Conservation (phyloP, 108 stramenopile species). For the Conticribra guillardii region DNA sequence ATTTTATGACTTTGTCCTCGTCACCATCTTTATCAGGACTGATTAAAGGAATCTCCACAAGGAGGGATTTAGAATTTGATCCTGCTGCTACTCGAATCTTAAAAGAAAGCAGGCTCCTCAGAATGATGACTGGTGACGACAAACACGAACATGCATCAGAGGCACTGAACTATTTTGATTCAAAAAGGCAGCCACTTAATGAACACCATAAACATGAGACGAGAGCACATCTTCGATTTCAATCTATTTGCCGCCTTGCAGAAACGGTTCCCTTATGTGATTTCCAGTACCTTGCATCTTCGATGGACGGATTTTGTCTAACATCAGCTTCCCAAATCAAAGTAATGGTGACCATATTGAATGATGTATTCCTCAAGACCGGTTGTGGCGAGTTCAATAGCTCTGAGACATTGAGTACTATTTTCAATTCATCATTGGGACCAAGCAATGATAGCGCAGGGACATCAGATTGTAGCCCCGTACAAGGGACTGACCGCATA, state of each 20-base stretch:
- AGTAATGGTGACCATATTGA: conserved; percentile 12
- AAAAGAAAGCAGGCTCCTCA: conserved; percentile 31
- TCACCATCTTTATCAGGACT: conserved; percentile 20
- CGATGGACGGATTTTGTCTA: conserved; percentile 42
- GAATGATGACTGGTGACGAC: conserved; percentile 20
- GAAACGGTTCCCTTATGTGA: conserved; percentile 14
- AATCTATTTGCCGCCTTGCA: conserved; percentile 31
- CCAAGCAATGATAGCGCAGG: too few relatives aligned
- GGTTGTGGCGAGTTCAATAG: background rate
- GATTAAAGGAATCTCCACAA: conserved; percentile 29
- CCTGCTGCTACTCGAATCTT: conserved; percentile 19
- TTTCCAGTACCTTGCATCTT: conserved; percentile 1
- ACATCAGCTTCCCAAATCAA: conserved; percentile 37
- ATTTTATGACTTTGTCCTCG: background rate
- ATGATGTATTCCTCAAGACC: background rate
- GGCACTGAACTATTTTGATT: conserved; percentile 5
- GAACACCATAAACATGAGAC: background rate
- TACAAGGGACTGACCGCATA: background rate
- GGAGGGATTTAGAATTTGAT: conserved; percentile 33
- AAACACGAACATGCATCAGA: conserved; percentile 8
- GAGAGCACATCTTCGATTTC: conserved; percentile 4
- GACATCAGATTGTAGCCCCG: too few relatives aligned
- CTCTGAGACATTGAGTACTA: background rate
- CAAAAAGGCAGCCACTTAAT: background rate
- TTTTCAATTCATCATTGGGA: background rate